phyloP scores from a whole-genome alignment of 345 rosid genomes.

The Eucalyptus fibrosa region DNA sequence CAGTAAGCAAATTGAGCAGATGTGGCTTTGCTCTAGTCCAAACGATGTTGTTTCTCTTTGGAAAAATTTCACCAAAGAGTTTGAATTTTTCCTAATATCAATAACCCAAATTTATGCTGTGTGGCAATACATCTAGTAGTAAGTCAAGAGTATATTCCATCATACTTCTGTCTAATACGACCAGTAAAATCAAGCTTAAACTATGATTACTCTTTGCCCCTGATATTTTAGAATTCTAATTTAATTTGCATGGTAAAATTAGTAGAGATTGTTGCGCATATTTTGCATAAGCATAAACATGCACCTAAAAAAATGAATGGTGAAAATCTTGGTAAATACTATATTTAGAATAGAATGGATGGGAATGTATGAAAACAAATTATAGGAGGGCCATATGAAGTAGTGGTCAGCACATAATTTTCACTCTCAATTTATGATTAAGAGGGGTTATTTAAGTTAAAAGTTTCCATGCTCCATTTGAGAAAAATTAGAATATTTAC shows the following conservation, averaged over 20 bases:
- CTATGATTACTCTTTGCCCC: not conserved
- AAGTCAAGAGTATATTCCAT: not conserved
- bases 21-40: not conserved
- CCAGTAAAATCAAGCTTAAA: not conserved
- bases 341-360: not conserved
- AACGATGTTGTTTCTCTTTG: not conserved
- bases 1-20: not conserved
- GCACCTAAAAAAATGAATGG: not conserved
- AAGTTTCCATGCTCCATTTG: not conserved
- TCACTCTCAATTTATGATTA: not conserved
- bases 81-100: not conserved
- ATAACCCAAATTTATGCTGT: not conserved
- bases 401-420: not conserved
- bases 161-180: not conserved
- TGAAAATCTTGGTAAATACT: not conserved
- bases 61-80: not conserved
- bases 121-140: not conserved
- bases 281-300: not conserved
- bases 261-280: not conserved
- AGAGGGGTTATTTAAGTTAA: not conserved
- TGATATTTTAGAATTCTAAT: not conserved
- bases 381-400: not conserved
- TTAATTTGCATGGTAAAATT: not conserved
- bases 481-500: not conserved
- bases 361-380: not conserved